Evolutionary conservation across 306 rosid genomes (phyloP), one percentile per base, ranked within the genome.

Genomic region (Boehmeria nivea): DNA sequence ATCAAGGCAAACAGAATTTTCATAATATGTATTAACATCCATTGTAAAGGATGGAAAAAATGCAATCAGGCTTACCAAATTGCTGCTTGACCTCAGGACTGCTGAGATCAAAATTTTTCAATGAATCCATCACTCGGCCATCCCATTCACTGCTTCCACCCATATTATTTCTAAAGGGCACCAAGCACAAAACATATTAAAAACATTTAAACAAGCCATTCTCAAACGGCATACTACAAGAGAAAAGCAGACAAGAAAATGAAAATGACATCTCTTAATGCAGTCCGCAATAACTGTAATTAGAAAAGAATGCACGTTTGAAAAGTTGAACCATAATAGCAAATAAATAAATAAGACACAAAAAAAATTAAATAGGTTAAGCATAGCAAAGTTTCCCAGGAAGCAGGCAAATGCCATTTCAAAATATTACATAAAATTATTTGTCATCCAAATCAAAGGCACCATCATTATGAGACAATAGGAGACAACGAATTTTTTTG

Each of bases 11-110:
- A 31, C 44, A 7, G 21, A 63, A 12, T 13, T 52, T 45, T 25
- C 46, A 24, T 0, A 24, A 19, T 20, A 19, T 15, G 42, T 7
- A 12, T 40, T 18, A 60, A 65, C n/a, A 47, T 24, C 52, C 12
- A 40, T 21, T 26, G 15, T 20, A 15, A 37, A 18, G 26, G 19
- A 51, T 43, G 38, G 19, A 52, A 25, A 21, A 49, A 24, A 54
- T 28, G 0, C 17, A 53, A 43, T 50, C 58, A 25, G 11, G 65
- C 89, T 64, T 74, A 87, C 99, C 99, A 68, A 93, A 93, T 74
- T 93, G 99, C 63, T 87, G 96, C 78, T 93, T 93, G 61, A 93
- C 86, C 43, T 85, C 95, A 43, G 99, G 96, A 75, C 95, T 87
- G 78, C 77, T 79, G 47, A 93, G 93, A 81, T 93, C 99, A 72